Percentiles rank a stretch among this genome's conserved stretches.
phyloP scores from a whole-genome alignment of 2,329 filamentous ascomycete species.

The Pseudocercospora macadamiae region DNA sequence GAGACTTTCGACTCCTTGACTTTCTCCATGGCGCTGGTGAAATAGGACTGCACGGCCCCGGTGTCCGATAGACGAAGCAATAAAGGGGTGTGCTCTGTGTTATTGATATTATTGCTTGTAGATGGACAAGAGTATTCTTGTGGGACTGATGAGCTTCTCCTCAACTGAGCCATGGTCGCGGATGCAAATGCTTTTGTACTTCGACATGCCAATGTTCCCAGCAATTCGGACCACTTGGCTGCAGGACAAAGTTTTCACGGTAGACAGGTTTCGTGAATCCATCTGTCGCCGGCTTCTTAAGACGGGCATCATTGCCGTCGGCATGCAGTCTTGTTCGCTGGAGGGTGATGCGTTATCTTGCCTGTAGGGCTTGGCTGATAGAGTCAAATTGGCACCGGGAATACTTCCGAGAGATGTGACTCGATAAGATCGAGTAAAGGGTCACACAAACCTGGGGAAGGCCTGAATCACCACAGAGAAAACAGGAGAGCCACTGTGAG shows the following conservation, averaged over 20 bases:
- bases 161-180: conserved; percentile 3
- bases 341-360: conserved; percentile 4
- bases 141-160: not conserved
- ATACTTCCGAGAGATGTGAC: conserved; percentile 13
- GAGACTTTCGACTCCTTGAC: conserved; percentile 42
- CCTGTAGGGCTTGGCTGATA: conserved; percentile 14
- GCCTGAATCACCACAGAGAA: not conserved
- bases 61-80: conserved; percentile 8
- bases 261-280: conserved; percentile 10
- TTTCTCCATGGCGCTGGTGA: conserved; percentile 44
- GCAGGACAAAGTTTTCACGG: conserved; percentile 17
- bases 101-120: not conserved
- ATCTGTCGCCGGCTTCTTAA: conserved; percentile 4
- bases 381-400: conserved; percentile 6
- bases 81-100: conserved; percentile 13
- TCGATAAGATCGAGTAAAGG: conserved; percentile 20
- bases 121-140: not conserved
- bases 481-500: not conserved
- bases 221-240: conserved; percentile 6
- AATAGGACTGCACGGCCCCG: not conserved
- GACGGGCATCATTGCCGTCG: conserved; percentile 6
- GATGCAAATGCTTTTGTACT: conserved; percentile 9
- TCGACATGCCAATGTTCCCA: not conserved
- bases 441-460: not conserved
- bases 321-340: conserved; percentile 11